These are phyloP conservation scores for Xylaria sp. DNA, from an alignment of 2,329 filamentous ascomycete species.

Conservation along the genomic window DNA sequence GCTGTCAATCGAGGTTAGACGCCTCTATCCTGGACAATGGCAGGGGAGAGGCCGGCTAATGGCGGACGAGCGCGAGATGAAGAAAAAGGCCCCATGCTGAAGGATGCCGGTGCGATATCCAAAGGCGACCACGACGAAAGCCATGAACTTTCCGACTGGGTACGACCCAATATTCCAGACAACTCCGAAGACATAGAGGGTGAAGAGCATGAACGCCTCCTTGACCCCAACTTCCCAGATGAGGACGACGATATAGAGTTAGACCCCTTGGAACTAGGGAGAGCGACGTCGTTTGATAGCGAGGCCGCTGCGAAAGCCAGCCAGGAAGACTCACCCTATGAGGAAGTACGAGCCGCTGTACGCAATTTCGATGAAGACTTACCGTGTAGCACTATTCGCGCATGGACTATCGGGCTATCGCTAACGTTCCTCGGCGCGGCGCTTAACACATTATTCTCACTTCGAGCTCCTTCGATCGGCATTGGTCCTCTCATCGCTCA, in stretches of 20 bases:
- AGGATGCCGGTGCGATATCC: background rate
- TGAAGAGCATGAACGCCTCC: constrained; percentile 62
- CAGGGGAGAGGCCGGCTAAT: background rate
- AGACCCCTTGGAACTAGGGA: constrained; percentile 28
- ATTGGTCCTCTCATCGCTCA: constrained; percentile 67
- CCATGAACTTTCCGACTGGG: constrained; percentile 23
- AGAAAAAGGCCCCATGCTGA: background rate
- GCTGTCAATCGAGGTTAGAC: background rate
- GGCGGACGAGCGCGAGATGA: background rate
- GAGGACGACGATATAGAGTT: constrained; percentile 50
- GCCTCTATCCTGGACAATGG: constrained; percentile 4
- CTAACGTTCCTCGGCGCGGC: constrained; percentile 63
- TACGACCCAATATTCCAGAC: constrained; percentile 45
- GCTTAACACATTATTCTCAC: constrained; percentile 68
- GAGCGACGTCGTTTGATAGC: constrained; percentile 35
- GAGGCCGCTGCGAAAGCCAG: constrained; percentile 43
- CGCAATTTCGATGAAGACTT: constrained; percentile 68
- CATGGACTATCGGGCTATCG: constrained; percentile 66
- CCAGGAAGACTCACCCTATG: constrained; percentile 66
- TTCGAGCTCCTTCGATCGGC: constrained; percentile 66
- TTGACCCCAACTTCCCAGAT: constrained; percentile 58
- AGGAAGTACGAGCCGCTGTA: constrained; percentile 69
- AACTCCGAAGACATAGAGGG: constrained; percentile 49
- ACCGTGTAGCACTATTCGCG: constrained; percentile 69
- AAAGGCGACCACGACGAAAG: constrained; percentile 6